These are phyloP conservation scores for Rhodotorula glutinis DNA, from an alignment of 1,284 basidiomycete genomes.

Conservation along the genomic window DNA sequence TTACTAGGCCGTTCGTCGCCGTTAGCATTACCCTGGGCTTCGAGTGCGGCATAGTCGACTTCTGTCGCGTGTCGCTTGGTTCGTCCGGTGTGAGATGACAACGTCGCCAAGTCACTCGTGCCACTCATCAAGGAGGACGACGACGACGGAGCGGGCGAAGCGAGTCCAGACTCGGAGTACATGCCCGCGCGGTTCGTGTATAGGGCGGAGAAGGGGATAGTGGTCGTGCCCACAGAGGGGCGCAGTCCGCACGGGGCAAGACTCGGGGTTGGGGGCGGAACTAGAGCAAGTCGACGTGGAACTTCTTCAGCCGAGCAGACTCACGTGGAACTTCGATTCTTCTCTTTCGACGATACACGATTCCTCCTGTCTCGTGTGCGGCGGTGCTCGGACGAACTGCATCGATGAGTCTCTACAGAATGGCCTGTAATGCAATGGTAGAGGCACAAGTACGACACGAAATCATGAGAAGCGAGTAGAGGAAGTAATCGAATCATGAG, in stretches of 20 bases:
- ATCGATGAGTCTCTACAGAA: no score
- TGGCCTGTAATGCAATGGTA: neutral
- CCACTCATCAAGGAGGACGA: neutral
- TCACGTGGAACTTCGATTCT: no score
- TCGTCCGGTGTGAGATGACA: neutral
- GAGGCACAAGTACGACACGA: neutral
- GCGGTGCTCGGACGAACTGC: no score
- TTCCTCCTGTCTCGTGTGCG: no score
- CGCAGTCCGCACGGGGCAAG: no score
- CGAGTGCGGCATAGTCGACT: neutral
- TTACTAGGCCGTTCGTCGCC: neutral
- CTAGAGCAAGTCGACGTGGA: no score
- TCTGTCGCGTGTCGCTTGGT: neutral
- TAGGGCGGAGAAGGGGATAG: neutral
- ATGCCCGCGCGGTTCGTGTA: neutral
- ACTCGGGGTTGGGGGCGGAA: no score
- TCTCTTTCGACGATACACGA: no score
- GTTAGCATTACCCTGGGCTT: neutral
- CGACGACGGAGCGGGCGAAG: neutral
- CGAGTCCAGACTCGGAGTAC: neutral
- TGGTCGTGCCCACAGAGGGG: no score
- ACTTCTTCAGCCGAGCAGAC: no score
- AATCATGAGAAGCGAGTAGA: neutral
- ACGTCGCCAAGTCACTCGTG: neutral
- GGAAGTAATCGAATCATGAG: neutral